Evolutionary conservation across 1,284 basidiomycete genomes (phyloP).

Genomic region (Ceratorhiza oryzae-sativae): DNA sequence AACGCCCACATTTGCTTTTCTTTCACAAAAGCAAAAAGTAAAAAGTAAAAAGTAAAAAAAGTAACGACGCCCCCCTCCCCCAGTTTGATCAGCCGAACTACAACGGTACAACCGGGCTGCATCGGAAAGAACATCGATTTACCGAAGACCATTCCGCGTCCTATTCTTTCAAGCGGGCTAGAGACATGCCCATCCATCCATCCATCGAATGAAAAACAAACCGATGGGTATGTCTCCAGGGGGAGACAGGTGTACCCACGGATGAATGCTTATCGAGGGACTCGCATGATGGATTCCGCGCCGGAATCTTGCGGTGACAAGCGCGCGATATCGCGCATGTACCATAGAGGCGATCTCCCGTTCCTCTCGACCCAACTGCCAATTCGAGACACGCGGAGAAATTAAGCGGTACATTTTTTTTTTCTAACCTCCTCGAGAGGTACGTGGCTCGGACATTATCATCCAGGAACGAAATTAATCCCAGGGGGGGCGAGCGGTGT

Average conservation of each 20-base stretch:
- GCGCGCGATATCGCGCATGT: background rate
- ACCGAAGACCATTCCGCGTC: no score
- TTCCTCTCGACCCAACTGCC: background rate
- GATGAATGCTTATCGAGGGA: background rate
- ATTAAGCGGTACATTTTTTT: background rate
- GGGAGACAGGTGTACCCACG: background rate
- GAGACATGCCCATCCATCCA: background rate
- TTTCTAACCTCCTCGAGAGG: no score
- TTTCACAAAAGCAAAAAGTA: background rate
- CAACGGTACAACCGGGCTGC: background rate
- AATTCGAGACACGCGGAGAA: background rate
- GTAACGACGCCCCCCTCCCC: background rate
- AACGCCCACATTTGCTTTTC: background rate
- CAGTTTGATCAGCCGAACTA: background rate
- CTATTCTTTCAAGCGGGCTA: background rate
- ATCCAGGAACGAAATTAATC: background rate
- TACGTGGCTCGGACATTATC: background rate
- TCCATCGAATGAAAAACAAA: background rate
- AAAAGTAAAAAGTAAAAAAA: no score
- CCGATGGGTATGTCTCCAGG: background rate
- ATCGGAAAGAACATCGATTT: background rate
- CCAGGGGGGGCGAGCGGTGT: background rate
- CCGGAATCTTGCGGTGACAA: background rate
- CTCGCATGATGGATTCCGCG: background rate
- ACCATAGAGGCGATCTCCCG: background rate